Evolutionary conservation across 257 asterid genomes (phyloP), one percentile per base, ranked within the genome.

Genomic region (Solanum virginianum): DNA sequence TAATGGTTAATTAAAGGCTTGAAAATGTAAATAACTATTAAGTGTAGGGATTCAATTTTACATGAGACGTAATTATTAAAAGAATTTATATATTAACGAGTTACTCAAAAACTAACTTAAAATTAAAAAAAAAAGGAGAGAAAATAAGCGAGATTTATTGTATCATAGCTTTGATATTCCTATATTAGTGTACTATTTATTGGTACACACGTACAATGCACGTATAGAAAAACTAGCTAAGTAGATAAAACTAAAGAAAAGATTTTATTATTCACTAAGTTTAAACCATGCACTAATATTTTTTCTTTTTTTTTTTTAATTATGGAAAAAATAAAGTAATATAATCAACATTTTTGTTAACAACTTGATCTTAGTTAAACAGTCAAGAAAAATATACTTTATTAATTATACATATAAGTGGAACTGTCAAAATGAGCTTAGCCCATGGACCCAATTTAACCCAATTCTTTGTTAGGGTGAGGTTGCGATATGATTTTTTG

Each of bases 311-410:
- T 3, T 4, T 54, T 54, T 5, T 8, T 5, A 3, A 20, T 91
- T 91, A 26, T 11, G 65, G 6, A 65, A 66, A 29, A 14, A 66
- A 1, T 3, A 6, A 63, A 17, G 13, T 66, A 66, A 7, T 29
- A 3, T 15, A 66, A 1, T 26, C 75, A 66, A 66, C 13, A 29
- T 14, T n/a, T 13, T 54, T 54, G 6, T 54, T 54, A 13, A 53
- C 5, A 13, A 92, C 83, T 81, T 54, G 77, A 81, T 80, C 83
- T 85, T 69, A 80, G 88, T 82, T 63, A 85, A 85, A 85, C 68
- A 82, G 65, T 82, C 75, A 65, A 85, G 77, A 81, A 85, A 85
- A 65, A 75, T 85, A 85, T 85, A 63, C 3, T 0, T 24, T 24
- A 63, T 6, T 41, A 17, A 72, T 17, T 39, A 43, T 9, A 72